Percentiles rank a stretch among this genome's conserved stretches.
Evolutionary conservation across 2,329 filamentous ascomycete genomes (phyloP).

Genomic region (Lachnellula willkommii): DNA sequence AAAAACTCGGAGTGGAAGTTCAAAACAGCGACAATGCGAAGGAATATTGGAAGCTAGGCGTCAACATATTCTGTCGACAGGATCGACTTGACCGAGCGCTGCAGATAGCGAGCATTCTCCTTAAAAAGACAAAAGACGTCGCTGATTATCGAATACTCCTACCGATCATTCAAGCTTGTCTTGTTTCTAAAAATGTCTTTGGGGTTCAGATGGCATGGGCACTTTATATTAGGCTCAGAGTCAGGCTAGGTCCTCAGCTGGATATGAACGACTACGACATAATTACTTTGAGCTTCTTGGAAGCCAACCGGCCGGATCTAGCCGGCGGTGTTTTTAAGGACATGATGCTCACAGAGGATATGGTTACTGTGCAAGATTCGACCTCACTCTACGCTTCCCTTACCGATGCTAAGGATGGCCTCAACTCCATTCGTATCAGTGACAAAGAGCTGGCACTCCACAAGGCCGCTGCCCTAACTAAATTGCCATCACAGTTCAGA

Average conservation of each 20-base stretch:
- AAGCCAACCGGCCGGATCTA: conserved; percentile 57
- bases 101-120: conserved; percentile 48
- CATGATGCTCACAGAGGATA: conserved; percentile 59
- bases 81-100: conserved; percentile 57
- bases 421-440: conserved; percentile 18
- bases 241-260: conserved; percentile 54
- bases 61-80: conserved; percentile 55
- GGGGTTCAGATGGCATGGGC: conserved; percentile 57
- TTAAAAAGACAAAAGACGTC: conserved; percentile 38
- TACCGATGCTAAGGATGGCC: conserved; percentile 6
- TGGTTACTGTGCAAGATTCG: conserved; percentile 18
- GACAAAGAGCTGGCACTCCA: conserved; percentile 29
- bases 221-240: conserved; percentile 60
- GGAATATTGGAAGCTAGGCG: conserved; percentile 60
- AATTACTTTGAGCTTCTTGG: conserved; percentile 65
- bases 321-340: conserved; percentile 77
- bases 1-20: conserved; percentile 32
- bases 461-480: conserved; percentile 33
- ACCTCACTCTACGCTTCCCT: conserved; percentile 15
- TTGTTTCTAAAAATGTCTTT: conserved; percentile 43
- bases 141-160: conserved; percentile 54
- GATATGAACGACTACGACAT: conserved; percentile 71
- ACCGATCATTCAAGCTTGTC: conserved; percentile 62
- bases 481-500: conserved; percentile 46
- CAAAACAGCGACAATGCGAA: conserved; percentile 27